Conservation (phyloP, 345 rosid species). For the Mallotus nudiflorus region DNA sequence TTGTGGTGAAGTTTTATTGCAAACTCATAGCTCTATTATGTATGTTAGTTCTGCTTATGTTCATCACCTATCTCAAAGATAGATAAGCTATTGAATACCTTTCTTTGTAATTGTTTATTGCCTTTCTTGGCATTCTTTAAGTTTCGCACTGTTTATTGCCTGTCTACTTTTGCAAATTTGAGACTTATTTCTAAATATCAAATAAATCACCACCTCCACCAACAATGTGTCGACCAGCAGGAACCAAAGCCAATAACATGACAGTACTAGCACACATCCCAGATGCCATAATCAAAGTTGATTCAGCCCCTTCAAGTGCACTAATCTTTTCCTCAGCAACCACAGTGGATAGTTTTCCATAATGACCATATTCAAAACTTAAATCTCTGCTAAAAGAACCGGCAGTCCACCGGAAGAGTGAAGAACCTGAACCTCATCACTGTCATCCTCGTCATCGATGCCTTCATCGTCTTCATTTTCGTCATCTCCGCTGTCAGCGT, state of each 20-base stretch:
- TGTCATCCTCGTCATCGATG: conserved; percentile 39
- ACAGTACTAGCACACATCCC: conserved; percentile 98
- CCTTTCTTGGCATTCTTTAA: too few species aligned
- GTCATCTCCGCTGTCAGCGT: conserved; percentile 46
- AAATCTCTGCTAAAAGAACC: conserved; percentile 43
- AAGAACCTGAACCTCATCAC: conserved; percentile 50
- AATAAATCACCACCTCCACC: too few species aligned
- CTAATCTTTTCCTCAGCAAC: conserved; percentile 78
- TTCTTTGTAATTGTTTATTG: too few species aligned
- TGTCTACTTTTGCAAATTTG: too few species aligned
- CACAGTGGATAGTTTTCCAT: conserved; percentile 93
- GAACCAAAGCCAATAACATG: conserved; percentile 90
- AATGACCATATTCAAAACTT: conserved; percentile 96
- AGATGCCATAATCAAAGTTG: conserved; percentile 90
- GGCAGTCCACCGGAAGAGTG: conserved; percentile 61
- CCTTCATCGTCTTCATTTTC: conserved; percentile 40
- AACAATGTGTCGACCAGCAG: conserved; percentile 95
- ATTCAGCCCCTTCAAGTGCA: too few species aligned
- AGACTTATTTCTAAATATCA: too few species aligned
- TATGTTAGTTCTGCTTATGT: too few species aligned
- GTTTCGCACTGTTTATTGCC: too few species aligned
- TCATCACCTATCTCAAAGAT: too few species aligned
- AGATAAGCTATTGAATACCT: too few species aligned
- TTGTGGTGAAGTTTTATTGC: too few species aligned
- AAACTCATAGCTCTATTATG: too few species aligned